phyloP scores from a whole-genome alignment of 2,329 filamentous ascomycete genomes.

The Ophiostoma piceae region DNA sequence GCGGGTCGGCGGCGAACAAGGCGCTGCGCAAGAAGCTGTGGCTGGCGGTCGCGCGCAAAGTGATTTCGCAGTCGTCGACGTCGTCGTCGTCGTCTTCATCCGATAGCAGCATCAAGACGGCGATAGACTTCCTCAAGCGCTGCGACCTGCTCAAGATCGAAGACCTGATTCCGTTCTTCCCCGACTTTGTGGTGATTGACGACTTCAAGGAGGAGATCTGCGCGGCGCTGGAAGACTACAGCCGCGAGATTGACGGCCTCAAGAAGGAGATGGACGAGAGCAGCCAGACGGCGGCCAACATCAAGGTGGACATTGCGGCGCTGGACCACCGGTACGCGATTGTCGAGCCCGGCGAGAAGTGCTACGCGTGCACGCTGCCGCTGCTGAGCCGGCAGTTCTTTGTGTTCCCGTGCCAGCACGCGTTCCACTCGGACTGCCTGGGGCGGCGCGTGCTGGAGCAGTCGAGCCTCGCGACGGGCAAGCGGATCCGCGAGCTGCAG shows the following conservation, averaged over 20 bases:
- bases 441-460: slow-evolving; percentile 80
- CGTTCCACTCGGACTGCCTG: slow-evolving; percentile 93
- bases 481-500: slow-evolving; percentile 80
- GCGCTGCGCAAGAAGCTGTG: slow-evolving; percentile 87
- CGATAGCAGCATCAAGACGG: slow-evolving; percentile 72
- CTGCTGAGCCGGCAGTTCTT: slow-evolving; percentile 91
- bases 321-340: slow-evolving; percentile 90
- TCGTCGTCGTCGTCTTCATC: slow-evolving; percentile 57
- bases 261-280: slow-evolving; percentile 96
- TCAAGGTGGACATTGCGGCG: slow-evolving; percentile 80
- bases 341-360: slow-evolving; percentile 91
- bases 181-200: slow-evolving; percentile 96
- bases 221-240: slow-evolving; percentile 86
- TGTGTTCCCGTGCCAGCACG: slow-evolving; percentile 96
- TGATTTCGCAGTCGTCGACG: slow-evolving; percentile 57
- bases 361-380: slow-evolving; percentile 80
- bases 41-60: slow-evolving; percentile 90
- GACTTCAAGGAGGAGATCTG: slow-evolving; percentile 99
- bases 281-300: slow-evolving; percentile 80
- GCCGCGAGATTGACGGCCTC: slow-evolving; percentile 78
- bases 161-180: slow-evolving; percentile 96
- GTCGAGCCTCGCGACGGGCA: slow-evolving; percentile 67
- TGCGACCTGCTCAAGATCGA: slow-evolving; percentile 92
- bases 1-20: slow-evolving; percentile 48
- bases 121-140: slow-evolving; percentile 86